phyloP scores from a whole-genome alignment of 2,329 filamentous ascomycete genomes.

The Alternaria arbusti region DNA sequence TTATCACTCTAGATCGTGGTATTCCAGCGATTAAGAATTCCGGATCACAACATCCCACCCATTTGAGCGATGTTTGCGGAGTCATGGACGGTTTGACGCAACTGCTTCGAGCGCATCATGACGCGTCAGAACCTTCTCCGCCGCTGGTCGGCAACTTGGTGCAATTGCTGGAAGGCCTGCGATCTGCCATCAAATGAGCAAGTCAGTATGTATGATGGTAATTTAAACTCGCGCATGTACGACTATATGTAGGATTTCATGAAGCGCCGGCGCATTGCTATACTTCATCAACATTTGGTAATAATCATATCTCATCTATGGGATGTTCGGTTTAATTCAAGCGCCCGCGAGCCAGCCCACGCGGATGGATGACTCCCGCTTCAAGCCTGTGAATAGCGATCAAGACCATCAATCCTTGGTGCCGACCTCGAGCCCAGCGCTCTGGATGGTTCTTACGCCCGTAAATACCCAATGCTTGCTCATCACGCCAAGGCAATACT shows the following conservation, averaged over 20 bases:
- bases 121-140: conserved; percentile 49
- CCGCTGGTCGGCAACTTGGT: conserved; percentile 72
- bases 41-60: conserved; percentile 27
- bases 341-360: not conserved
- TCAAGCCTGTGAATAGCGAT: not conserved
- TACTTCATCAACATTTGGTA: not conserved
- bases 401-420: not conserved
- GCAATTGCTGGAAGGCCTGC: conserved; percentile 67
- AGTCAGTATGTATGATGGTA: not conserved
- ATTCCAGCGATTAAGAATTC: conserved; percentile 55
- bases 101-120: conserved; percentile 62
- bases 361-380: not conserved
- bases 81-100: conserved; percentile 66
- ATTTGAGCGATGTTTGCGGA: conserved; percentile 62
- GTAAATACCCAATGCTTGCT: not conserved
- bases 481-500: not conserved
- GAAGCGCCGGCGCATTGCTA: not conserved
- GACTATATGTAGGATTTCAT: not conserved
- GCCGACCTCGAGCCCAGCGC: not conserved
- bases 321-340: not conserved
- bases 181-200: conserved; percentile 54
- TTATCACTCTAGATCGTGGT: conserved; percentile 63
- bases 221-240: not conserved
- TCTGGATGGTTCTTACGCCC: not conserved
- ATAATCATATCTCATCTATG: not conserved